These are phyloP conservation scores for Dentipellis sp. DNA, from an alignment of 768 basidiomycete genomes.

Conservation along the genomic window DNA sequence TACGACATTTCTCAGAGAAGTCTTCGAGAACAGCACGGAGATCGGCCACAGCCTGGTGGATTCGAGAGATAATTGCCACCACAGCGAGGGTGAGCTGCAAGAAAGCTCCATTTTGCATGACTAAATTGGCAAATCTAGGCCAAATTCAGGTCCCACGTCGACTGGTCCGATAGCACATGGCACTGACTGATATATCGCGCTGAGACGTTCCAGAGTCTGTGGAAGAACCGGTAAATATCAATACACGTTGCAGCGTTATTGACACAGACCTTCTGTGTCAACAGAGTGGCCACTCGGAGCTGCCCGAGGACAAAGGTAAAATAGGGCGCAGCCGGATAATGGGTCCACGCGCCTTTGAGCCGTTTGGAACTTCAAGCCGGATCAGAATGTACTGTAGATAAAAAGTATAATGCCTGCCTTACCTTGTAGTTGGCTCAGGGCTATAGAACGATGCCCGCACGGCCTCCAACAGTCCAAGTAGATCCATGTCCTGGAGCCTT, in stretches of 20 bases:
- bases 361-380: slow-evolving; percentile 35
- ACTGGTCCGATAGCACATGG: neutral
- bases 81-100: slow-evolving; percentile 57
- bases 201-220: slow-evolving; percentile 38
- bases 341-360: slow-evolving; percentile 56
- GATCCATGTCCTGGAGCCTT: slow-evolving; percentile 19
- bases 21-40: neutral
- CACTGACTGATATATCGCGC: slow-evolving; percentile 44
- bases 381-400: neutral
- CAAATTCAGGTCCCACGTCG: slow-evolving; percentile 1
- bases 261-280: slow-evolving; percentile 40
- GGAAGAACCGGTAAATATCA: neutral
- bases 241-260: neutral
- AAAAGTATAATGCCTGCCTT: slow-evolving; percentile 10
- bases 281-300: slow-evolving; percentile 23
- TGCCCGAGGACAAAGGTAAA: slow-evolving; percentile 28
- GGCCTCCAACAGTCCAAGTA: slow-evolving; percentile 18
- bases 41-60: slow-evolving; percentile 19
- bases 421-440: slow-evolving; percentile 28
- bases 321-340: slow-evolving; percentile 34
- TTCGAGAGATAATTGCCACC: slow-evolving; percentile 50
- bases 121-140: slow-evolving; percentile 47
- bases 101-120: slow-evolving; percentile 69
- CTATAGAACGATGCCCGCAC: slow-evolving; percentile 48
- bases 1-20: slow-evolving; percentile 2